These are phyloP conservation scores for Dendrobium chrysotoxum DNA, from an alignment of 106 monocot species.

Conservation along the genomic window DNA sequence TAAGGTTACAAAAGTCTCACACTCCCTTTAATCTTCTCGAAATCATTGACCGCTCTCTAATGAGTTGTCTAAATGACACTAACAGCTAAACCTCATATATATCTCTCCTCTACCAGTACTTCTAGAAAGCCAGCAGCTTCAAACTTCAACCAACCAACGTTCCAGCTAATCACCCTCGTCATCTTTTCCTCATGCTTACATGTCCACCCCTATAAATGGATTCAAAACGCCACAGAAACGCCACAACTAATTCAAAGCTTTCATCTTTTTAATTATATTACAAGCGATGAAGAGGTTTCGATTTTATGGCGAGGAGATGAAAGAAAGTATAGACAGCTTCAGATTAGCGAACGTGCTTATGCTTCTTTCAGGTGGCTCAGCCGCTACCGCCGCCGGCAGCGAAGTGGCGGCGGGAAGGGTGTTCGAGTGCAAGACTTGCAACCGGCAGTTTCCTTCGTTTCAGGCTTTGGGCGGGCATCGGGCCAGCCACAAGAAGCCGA, in stretches of 20 bases:
- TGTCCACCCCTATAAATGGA: neutral
- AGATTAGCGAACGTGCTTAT: neutral
- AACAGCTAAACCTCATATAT: no score
- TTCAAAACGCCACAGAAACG: neutral
- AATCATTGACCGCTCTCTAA: no score
- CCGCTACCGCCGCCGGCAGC: neutral
- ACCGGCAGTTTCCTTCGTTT: conserved; percentile 50
- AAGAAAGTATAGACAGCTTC: neutral
- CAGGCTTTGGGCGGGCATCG: conserved; percentile 65
- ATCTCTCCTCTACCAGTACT: neutral
- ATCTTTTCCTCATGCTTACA: neutral
- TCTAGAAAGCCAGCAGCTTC: conserved; percentile 2
- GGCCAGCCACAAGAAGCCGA: conserved; percentile 63
- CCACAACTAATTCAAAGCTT: neutral
- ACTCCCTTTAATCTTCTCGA: no score
- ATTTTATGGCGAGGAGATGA: neutral
- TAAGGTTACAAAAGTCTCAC: no score
- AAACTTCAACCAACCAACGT: neutral
- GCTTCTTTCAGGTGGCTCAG: neutral
- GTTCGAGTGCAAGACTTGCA: conserved; percentile 69
- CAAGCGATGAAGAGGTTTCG: conserved; percentile 4
- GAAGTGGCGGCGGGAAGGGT: conserved; percentile 3
- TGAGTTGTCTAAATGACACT: no score
- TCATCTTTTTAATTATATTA: neutral
- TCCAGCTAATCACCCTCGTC: neutral